Percentiles rank a stretch among this genome's conserved stretches.
Evolutionary conservation across 2,329 filamentous ascomycete genomes (phyloP).

Genomic region (Cytospora piceicola): DNA sequence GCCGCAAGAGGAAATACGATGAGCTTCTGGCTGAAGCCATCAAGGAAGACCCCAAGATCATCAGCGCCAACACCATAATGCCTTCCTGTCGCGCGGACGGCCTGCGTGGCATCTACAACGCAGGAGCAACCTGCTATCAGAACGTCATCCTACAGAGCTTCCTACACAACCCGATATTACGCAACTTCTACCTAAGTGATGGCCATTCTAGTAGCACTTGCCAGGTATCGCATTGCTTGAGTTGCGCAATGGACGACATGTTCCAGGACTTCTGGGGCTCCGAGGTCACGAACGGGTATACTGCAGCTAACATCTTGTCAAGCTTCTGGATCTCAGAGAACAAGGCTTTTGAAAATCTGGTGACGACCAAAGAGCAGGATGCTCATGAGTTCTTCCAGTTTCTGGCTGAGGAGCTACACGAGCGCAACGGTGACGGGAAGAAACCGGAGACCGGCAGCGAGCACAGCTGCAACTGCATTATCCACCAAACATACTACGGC

Average conservation of each 20-base stretch:
- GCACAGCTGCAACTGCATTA: constrained; percentile 80
- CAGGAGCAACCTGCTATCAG: constrained; percentile 98
- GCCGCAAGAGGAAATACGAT: constrained; percentile 76
- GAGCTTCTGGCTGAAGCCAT: constrained; percentile 67
- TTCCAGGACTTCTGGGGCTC: constrained; percentile 72
- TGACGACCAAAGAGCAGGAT: constrained; percentile 94
- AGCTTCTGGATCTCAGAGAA: constrained; percentile 87
- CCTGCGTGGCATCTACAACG: constrained; percentile 91
- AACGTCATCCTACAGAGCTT: constrained; percentile 94
- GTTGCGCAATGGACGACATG: constrained; percentile 74
- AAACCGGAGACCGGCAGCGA: constrained; percentile 62
- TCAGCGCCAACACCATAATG: constrained; percentile 76
- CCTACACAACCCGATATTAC: constrained; percentile 88
- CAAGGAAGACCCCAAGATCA: constrained; percentile 75
- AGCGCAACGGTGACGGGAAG: constrained; percentile 74
- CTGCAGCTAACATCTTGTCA: constrained; percentile 84
- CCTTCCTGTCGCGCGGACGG: constrained; percentile 86
- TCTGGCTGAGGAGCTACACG: constrained; percentile 87
- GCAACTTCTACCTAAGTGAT: constrained; percentile 90
- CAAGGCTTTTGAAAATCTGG: constrained; percentile 72
- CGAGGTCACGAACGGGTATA: constrained; percentile 86
- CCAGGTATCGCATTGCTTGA: constrained; percentile 63
- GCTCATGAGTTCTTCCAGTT: constrained; percentile 98
- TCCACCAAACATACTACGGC: constrained; percentile 93
- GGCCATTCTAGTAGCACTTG: constrained; percentile 83